Base-by-base conservation (phyloP, 2,329 filamentous ascomycete species). In the Leptographium wingfieldii region DNA sequence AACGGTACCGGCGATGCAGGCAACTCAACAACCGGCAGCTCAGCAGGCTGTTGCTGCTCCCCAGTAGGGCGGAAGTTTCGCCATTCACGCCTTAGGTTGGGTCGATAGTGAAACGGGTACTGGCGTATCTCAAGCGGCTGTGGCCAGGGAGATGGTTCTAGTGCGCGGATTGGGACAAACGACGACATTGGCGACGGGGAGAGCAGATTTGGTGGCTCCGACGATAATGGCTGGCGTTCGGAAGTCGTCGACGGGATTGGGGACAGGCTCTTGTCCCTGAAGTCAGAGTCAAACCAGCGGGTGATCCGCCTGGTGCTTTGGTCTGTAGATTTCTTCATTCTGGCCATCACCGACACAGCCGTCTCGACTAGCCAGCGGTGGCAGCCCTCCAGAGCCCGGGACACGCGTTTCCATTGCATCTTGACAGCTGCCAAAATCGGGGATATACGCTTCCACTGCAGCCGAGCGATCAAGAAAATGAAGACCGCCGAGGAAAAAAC, bases 1-100 rank as follows among this genome's bases (percentile, higher is more conserved):
- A 19, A n/a, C 27, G 54, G 35, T 11, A 63, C 48, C 3, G 63
- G 63, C 22, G 61, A 54, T 5, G 61, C 63, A 11, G 63, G 63
- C 54, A 64, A 55, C 57, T 64, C 63, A 12, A 61, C 49, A 14
- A 60, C 60, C 35, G 56, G 51, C 12, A 53, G n/a, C 38, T 48
- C 48, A 22, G 33, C 16, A 3, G n/a, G 33, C 48, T n/a, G 48
- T 49, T 11, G 51, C 51, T 14, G 16, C 10, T 27, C 27, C 11
- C 25, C 12, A 2, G 52, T 31, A 3, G 52, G 52, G 19, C 40
- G 56, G 29, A 22, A 22, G 46, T 11, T 57, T 9, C 56, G 56
- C 56, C 56, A 57, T 27, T n/a, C n/a, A 16, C 49, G 27, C 25
- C 49, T 46, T 7, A n/a, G 19, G 19, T 9, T n/a, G 43, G 43